Evolutionary conservation across 495 filamentous ascomycete species (phyloP).

Genomic region (Penicillium maclennaniae): DNA sequence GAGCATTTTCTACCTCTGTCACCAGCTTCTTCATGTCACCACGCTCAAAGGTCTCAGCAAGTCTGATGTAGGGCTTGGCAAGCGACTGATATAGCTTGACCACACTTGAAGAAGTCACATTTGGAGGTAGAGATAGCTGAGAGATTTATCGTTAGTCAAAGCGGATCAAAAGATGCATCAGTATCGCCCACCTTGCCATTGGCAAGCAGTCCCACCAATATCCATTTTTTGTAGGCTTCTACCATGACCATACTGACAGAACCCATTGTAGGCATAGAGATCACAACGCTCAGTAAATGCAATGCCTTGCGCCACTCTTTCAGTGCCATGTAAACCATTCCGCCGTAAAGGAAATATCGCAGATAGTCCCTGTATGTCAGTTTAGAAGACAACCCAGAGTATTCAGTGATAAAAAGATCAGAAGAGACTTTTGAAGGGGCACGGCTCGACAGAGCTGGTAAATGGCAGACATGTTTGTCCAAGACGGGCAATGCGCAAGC

Average conservation of each 20-base stretch:
- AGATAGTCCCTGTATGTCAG: conserved; percentile 59
- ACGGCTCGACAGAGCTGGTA: conserved; percentile 47
- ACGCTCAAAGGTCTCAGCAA: conserved; percentile 65
- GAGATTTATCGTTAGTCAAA: conserved; percentile 12
- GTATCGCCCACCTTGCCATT: conserved; percentile 57
- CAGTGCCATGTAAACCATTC: conserved; percentile 70
- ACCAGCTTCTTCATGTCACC: conserved; percentile 53
- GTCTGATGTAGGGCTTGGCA: conserved; percentile 64
- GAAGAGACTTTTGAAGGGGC: conserved; percentile 14
- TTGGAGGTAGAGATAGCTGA: conserved; percentile 40
- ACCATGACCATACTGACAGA: conserved; percentile 71
- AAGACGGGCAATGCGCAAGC: conserved; percentile 58
- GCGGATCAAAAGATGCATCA: not conserved
- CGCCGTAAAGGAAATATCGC: conserved; percentile 75
- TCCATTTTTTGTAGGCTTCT: conserved; percentile 92
- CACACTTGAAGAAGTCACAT: conserved; percentile 41
- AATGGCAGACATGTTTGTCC: conserved; percentile 63
- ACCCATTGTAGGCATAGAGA: conserved; percentile 58
- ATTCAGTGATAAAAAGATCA: conserved; percentile 47
- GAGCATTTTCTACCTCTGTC: conserved; percentile 54
- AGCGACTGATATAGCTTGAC: conserved; percentile 56
- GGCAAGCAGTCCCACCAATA: conserved; percentile 70
- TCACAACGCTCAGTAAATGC: conserved; percentile 64
- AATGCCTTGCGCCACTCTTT: conserved; percentile 70
- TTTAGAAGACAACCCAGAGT: conserved; percentile 54